These are phyloP conservation scores for Trichoderma pleuroti DNA, from an alignment of 2,329 filamentous ascomycete species.

Conservation along the genomic window DNA sequence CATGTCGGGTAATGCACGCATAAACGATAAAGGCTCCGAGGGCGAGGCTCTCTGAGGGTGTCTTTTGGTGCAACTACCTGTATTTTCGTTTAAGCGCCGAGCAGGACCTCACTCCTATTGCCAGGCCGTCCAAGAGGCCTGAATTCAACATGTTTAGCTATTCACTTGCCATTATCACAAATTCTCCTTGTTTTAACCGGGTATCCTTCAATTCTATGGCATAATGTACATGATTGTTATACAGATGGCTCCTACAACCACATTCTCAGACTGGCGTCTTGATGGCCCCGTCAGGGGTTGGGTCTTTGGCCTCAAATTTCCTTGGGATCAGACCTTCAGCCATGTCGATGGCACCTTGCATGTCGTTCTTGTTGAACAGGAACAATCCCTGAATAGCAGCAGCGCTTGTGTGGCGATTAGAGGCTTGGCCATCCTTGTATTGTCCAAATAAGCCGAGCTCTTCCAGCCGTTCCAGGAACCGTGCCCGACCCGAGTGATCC, in stretches of 20 bases:
- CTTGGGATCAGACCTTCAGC: constrained; percentile 62
- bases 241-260: background rate
- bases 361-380: constrained; percentile 88
- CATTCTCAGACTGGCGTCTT: constrained; percentile 38
- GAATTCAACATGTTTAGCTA: too few relatives aligned
- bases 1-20: too few relatives aligned
- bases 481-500: constrained; percentile 57
- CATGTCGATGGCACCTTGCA: constrained; percentile 81
- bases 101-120: too few relatives aligned
- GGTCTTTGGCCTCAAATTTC: constrained; percentile 50
- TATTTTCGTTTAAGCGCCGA: too few relatives aligned
- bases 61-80: too few relatives aligned
- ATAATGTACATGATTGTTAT: constrained; percentile 9
- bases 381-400: constrained; percentile 93
- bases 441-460: constrained; percentile 67
- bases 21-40: too few relatives aligned
- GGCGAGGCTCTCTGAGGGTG: too few relatives aligned
- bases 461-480: constrained; percentile 69
- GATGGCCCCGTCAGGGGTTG: constrained; percentile 37
- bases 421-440: constrained; percentile 45
- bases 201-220: constrained; percentile 19
- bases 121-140: too few relatives aligned
- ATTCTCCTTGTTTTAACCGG: constrained; percentile 10
- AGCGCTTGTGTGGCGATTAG: constrained; percentile 65
- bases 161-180: too few relatives aligned